These are phyloP conservation scores for Scheffersomyces parashehatae DNA, from an alignment of 1,139 yeast species.

Conservation along the genomic window DNA sequence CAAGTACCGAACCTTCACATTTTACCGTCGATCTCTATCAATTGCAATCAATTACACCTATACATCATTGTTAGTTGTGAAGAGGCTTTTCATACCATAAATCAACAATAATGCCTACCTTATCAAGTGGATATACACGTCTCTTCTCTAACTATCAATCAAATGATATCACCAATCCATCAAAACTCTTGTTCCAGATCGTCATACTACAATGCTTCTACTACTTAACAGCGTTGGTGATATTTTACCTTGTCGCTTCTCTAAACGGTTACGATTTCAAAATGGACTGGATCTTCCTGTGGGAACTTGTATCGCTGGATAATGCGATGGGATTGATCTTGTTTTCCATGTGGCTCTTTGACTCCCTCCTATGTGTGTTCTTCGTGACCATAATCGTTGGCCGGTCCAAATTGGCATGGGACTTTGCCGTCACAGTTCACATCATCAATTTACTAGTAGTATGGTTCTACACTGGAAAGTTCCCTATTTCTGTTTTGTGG, in stretches of 20 bases:
- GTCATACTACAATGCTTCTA: conserved; percentile 65
- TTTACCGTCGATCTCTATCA: too few species aligned
- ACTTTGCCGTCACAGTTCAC: conserved; percentile 89
- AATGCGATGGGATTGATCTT: conserved; percentile 81
- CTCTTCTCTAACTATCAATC: conserved; percentile 25
- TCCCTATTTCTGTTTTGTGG: conserved; percentile 79
- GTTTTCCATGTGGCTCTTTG: conserved; percentile 75
- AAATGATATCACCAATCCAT: conserved; percentile 37
- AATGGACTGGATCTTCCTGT: conserved; percentile 74
- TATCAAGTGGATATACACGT: conserved; percentile 24
- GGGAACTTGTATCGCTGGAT: conserved; percentile 73
- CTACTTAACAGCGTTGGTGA: conserved; percentile 59
- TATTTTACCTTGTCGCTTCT: conserved; percentile 57
- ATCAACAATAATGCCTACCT: not conserved
- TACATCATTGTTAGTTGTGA: too few species aligned
- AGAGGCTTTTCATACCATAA: too few species aligned
- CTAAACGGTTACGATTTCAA: conserved; percentile 65
- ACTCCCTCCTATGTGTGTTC: conserved; percentile 72
- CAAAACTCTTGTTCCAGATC: conserved; percentile 54
- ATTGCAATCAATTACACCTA: too few species aligned
- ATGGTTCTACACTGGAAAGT: conserved; percentile 61
- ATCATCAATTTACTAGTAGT: conserved; percentile 73
- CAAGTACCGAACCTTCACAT: too few species aligned
- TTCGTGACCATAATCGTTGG: conserved; percentile 89
- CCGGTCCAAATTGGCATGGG: conserved; percentile 91